Percentiles rank a stretch among this genome's conserved stretches.
Evolutionary conservation across 169 alveolate genomes (phyloP).

Genomic region (Eimeria zaria): DNA sequence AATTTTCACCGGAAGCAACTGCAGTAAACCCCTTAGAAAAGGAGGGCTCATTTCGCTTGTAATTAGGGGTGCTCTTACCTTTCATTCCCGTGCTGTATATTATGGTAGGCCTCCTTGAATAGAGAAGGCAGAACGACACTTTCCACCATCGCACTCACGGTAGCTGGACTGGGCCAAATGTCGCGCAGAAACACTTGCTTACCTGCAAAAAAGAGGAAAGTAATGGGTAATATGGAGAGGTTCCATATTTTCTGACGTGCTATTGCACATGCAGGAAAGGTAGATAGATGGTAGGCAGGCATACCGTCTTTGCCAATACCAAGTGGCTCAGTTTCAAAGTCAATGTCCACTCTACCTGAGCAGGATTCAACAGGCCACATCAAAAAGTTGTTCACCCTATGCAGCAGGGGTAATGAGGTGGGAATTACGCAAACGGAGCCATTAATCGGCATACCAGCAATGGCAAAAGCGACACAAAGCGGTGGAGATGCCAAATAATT

Average conservation of each 20-base stretch:
- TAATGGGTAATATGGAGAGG: neutral
- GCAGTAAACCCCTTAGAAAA: neutral
- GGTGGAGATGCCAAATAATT: conserved; percentile 99
- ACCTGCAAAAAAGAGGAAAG: conserved; percentile 88
- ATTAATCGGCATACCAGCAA: conserved; percentile 69
- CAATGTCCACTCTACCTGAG: conserved; percentile 91
- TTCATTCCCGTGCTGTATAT: conserved; percentile 95
- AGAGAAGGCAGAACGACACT: conserved; percentile 95
- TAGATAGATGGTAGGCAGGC: neutral
- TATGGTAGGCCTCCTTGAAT: conserved; percentile 95
- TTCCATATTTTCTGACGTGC: too few relatives aligned
- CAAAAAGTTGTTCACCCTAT: neutral
- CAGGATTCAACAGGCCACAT: neutral
- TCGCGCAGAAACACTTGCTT: conserved; percentile 95
- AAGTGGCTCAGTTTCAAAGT: conserved; percentile 95
- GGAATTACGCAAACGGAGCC: neutral
- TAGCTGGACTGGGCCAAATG: conserved; percentile 96
- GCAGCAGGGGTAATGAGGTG: neutral
- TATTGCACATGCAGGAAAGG: neutral
- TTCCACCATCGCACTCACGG: conserved; percentile 90
- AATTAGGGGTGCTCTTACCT: conserved; percentile 32
- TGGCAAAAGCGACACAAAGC: conserved; percentile 96
- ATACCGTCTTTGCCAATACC: conserved; percentile 89
- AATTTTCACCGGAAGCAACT: neutral
- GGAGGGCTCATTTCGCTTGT: neutral